These are phyloP conservation scores for Boletus sp. DNA, from an alignment of 1,284 basidiomycete species.

Conservation along the genomic window DNA sequence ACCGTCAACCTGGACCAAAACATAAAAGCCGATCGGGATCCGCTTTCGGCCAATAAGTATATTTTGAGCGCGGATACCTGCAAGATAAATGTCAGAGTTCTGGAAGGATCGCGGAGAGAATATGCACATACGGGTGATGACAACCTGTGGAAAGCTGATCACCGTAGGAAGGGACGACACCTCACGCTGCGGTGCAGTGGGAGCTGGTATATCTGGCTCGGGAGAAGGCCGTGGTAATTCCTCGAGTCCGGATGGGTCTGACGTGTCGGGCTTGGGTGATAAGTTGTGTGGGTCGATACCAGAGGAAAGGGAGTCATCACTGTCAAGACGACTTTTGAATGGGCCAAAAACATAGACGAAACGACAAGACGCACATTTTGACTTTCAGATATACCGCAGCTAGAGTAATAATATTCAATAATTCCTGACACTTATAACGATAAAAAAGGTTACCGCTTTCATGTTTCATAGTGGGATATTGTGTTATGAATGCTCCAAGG, in stretches of 20 bases:
- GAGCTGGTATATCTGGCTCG: too few relatives aligned
- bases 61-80: constrained; percentile 14
- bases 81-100: not conserved
- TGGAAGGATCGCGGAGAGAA: not conserved
- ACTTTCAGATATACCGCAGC: not conserved
- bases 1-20: not conserved
- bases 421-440: not conserved
- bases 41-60: constrained; percentile 3
- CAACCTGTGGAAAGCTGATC: not conserved
- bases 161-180: too few relatives aligned
- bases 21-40: not conserved
- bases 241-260: not conserved
- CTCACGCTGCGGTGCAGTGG: not conserved
- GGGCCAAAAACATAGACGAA: not conserved
- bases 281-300: not conserved
- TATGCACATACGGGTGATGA: constrained; percentile 3
- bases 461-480: not conserved
- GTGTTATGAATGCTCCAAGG: not conserved
- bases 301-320: not conserved
- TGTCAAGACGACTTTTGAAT: not conserved
- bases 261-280: not conserved
- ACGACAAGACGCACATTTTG: not conserved
- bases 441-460: not conserved
- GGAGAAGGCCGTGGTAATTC: too few relatives aligned
- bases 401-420: not conserved